These are phyloP conservation scores for Ciborinia camelliae DNA, from an alignment of 2,329 filamentous ascomycete genomes.

Conservation along the genomic window DNA sequence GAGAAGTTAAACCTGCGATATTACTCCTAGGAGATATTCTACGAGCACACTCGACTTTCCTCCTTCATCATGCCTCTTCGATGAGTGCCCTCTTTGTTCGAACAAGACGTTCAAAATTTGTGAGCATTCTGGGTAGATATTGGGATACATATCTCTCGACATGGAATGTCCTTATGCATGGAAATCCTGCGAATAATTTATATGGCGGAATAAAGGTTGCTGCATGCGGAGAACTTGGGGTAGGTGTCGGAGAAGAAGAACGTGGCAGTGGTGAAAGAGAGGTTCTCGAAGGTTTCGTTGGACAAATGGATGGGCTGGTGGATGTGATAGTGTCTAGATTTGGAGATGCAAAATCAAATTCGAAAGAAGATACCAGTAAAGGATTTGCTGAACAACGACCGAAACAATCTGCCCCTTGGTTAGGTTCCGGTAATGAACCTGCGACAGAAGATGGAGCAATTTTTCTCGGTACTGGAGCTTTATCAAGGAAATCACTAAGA, in stretches of 20 bases:
- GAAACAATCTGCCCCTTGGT: slow-evolving; percentile 53
- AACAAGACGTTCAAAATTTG: slow-evolving; percentile 64
- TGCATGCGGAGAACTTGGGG: slow-evolving; percentile 83
- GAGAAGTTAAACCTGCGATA: slow-evolving; percentile 80
- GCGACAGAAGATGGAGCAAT: slow-evolving; percentile 76
- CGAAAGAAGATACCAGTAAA: slow-evolving; percentile 34
- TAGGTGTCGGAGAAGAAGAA: slow-evolving; percentile 94
- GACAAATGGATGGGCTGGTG: slow-evolving; percentile 75
- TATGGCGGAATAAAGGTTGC: slow-evolving; percentile 85
- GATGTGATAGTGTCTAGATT: slow-evolving; percentile 88
- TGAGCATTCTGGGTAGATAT: slow-evolving; percentile 69
- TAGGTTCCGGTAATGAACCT: slow-evolving; percentile 67
- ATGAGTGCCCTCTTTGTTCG: slow-evolving; percentile 67
- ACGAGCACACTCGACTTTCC: slow-evolving; percentile 78
- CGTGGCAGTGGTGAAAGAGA: slow-evolving; percentile 91
- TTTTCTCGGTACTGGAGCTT: slow-evolving; percentile 74
- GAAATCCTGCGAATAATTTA: slow-evolving; percentile 77
- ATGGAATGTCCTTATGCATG: slow-evolving; percentile 89
- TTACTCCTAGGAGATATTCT: slow-evolving; percentile 77
- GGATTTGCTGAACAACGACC: slow-evolving; percentile 23
- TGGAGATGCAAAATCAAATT: slow-evolving; percentile 45
- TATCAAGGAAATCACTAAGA: slow-evolving; percentile 68
- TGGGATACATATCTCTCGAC: slow-evolving; percentile 69
- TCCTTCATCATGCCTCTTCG: slow-evolving; percentile 79
- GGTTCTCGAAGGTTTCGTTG: slow-evolving; percentile 84